phyloP scores from a whole-genome alignment of 768 basidiomycete species.

The Psilocybe sp. region DNA sequence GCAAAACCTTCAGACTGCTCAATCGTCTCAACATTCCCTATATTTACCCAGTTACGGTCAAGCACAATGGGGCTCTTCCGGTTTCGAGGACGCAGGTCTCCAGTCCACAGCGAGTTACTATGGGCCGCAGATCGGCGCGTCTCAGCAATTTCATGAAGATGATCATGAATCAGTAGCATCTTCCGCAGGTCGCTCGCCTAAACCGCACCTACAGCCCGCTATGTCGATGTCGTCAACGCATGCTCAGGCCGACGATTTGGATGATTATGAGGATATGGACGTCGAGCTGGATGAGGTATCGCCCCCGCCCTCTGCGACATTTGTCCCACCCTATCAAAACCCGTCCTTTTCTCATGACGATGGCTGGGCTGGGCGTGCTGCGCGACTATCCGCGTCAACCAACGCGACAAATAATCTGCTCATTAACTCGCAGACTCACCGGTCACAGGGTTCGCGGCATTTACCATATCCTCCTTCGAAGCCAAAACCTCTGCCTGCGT shows the following conservation, averaged over 20 bases:
- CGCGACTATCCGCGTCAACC: neutral
- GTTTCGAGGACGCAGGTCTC: neutral
- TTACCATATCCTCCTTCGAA: too few species aligned
- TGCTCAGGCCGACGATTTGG: constrained; percentile 12
- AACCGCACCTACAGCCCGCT: neutral
- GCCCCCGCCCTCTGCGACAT: neutral
- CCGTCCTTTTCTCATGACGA: neutral
- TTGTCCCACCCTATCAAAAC: neutral
- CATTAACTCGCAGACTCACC: too few species aligned
- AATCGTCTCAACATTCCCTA: too few species aligned
- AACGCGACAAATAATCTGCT: too few species aligned
- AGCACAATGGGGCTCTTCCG: too few species aligned
- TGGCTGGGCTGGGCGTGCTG: neutral
- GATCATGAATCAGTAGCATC: constrained; percentile 23
- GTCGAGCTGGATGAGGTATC: constrained; percentile 11
- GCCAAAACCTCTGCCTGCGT: too few species aligned
- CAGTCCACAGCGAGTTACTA: neutral
- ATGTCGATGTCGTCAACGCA: constrained; percentile 1
- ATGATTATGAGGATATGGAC: constrained; percentile 21
- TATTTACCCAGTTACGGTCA: too few species aligned
- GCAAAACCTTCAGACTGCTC: too few species aligned
- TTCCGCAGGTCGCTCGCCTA: constrained; percentile 11
- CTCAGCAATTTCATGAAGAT: constrained; percentile 14
- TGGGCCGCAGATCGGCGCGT: constrained; percentile 14
- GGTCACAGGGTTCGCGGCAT: too few species aligned